phyloP scores from a whole-genome alignment of 2,329 filamentous ascomycete species.

The Pseudogymnoascus sp. region DNA sequence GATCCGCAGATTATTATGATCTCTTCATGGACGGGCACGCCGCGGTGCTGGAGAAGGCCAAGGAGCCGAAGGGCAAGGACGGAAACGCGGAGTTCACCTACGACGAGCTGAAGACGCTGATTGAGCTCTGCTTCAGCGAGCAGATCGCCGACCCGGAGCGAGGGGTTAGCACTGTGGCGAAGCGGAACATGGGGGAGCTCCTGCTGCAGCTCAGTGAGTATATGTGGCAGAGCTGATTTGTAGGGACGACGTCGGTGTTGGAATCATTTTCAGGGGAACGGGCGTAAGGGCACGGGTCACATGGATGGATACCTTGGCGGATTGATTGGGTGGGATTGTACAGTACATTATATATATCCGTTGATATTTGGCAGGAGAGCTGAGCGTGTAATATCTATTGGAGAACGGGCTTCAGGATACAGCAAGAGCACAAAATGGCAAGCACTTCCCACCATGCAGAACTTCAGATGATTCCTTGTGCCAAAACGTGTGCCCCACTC shows the following conservation, averaged over 20 bases:
- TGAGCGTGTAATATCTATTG: constrained; percentile 3
- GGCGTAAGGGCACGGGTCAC: constrained; percentile 1
- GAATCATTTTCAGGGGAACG: not conserved
- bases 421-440: not conserved
- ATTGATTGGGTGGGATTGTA: not conserved
- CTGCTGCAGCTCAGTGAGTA: constrained; percentile 61
- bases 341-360: constrained; percentile 6
- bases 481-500: constrained; percentile 3
- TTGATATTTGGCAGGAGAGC: not conserved
- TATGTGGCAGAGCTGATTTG: constrained; percentile 48
- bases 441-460: not conserved
- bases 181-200: constrained; percentile 62
- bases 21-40: constrained; percentile 60
- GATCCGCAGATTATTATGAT: constrained; percentile 59
- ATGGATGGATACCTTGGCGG: not conserved
- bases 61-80: constrained; percentile 31
- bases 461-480: not conserved
- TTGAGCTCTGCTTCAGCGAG: constrained; percentile 62
- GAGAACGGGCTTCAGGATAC: constrained; percentile 2
- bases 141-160: constrained; percentile 57
- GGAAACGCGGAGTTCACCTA: constrained; percentile 47
- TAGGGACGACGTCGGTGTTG: not conserved
- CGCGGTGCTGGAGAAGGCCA: constrained; percentile 54
- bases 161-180: constrained; percentile 57
- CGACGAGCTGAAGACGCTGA: constrained; percentile 56